Conservation (phyloP, 1,284 basidiomycete genomes). For the Coniferiporia weirii region DNA sequence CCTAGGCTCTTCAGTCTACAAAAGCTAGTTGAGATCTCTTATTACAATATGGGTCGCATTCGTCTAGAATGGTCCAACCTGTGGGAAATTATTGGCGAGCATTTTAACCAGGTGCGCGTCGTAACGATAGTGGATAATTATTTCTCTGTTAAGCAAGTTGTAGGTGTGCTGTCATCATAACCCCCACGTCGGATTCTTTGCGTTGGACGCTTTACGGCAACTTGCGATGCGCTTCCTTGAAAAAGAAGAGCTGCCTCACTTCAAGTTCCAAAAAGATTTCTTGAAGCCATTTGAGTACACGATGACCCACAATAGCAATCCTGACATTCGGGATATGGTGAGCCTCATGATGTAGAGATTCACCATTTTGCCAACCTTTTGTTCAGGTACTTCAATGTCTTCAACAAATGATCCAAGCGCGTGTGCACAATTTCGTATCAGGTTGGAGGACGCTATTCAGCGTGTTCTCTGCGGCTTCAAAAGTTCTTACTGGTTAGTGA, state of each 20-base stretch:
- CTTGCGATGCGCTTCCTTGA: slow-evolving; percentile 98
- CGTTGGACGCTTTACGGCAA: slow-evolving; percentile 95
- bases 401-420: slow-evolving; percentile 97
- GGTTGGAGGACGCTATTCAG: slow-evolving; percentile 99
- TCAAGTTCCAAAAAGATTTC: slow-evolving; percentile 99
- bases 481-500: slow-evolving; percentile 77
- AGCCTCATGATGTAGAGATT: neutral
- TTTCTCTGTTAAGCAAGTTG: slow-evolving; percentile 16
- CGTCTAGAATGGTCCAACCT: slow-evolving; percentile 98
- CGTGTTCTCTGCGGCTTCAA: slow-evolving; percentile 94
- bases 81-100: slow-evolving; percentile 97
- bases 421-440: slow-evolving; percentile 92
- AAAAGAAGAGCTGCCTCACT: slow-evolving; percentile 97
- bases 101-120: slow-evolving; percentile 87
- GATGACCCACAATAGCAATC: slow-evolving; percentile 94
- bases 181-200: slow-evolving; percentile 95
- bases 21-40: slow-evolving; percentile 98
- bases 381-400: slow-evolving; percentile 89
- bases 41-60: slow-evolving; percentile 99
- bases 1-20: slow-evolving; percentile 97
- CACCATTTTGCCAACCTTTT: slow-evolving; percentile 5
- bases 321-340: slow-evolving; percentile 94
- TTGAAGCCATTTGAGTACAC: slow-evolving; percentile 97
- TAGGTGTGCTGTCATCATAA: slow-evolving; percentile 98
- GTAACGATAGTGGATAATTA: neutral